phyloP scores from a whole-genome alignment of 306 rosid species.

The Phaseolus lunatus region DNA sequence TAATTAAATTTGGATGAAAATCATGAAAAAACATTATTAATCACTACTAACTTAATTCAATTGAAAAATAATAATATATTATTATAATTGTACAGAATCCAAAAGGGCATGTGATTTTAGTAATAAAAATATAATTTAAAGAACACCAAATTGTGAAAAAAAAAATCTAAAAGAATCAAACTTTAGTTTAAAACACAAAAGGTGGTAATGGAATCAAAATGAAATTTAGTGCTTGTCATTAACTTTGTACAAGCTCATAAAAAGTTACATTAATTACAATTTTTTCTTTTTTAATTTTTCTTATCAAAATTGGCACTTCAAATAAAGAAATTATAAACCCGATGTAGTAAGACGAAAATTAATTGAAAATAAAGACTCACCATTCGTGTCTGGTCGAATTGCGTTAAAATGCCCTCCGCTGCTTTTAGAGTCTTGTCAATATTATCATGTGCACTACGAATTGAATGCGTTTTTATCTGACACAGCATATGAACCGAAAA shows the following conservation, averaged over 20 bases:
- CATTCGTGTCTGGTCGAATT: slow-evolving; percentile 87
- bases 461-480: slow-evolving; percentile 88
- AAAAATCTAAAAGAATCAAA: too few species aligned
- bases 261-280: too few species aligned
- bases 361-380: slow-evolving; percentile 48
- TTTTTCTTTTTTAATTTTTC: too few species aligned
- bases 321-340: background rate
- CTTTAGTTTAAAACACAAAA: too few species aligned
- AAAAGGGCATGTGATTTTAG: background rate
- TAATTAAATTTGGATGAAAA: slow-evolving; percentile 39
- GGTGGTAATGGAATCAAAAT: too few species aligned
- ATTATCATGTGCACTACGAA: slow-evolving; percentile 91
- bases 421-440: slow-evolving; percentile 82
- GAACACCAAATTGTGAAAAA: too few species aligned
- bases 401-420: slow-evolving; percentile 75
- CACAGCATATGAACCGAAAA: slow-evolving; percentile 29
- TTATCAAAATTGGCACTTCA: background rate
- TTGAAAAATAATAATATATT: slow-evolving; percentile 14
- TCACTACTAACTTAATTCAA: background rate
- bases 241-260: too few species aligned
- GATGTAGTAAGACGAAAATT: background rate
- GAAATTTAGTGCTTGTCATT: too few species aligned
- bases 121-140: too few species aligned
- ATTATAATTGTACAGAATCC: background rate
- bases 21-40: slow-evolving; percentile 10